Evolutionary conservation across 129 eudicot species (phyloP).

Genomic region (Tanacetum coccineum): DNA sequence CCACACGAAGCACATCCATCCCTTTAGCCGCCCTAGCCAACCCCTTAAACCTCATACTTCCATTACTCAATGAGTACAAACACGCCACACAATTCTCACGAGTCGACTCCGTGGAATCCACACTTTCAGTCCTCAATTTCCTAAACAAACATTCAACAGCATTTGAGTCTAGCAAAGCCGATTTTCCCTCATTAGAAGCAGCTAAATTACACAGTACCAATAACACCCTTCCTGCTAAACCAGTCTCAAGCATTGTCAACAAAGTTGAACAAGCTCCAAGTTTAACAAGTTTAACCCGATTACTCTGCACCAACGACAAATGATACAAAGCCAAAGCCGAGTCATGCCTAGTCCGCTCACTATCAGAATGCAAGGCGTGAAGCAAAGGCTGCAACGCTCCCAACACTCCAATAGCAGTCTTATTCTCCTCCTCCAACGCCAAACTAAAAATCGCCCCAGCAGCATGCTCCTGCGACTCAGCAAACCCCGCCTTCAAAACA

Average conservation of each 20-base stretch:
- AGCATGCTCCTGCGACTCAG: conserved; percentile 78
- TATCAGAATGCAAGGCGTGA: conserved; percentile 64
- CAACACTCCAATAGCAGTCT: conserved; percentile 81
- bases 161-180: conserved; percentile 69
- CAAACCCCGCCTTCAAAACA: conserved; percentile 52
- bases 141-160: conserved; percentile 70
- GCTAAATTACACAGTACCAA: conserved; percentile 83
- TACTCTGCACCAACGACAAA: conserved; percentile 57
- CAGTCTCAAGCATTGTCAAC: conserved; percentile 46
- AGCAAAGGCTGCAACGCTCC: conserved; percentile 84
- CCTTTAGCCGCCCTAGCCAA: conserved; percentile 71
- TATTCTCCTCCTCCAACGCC: conserved; percentile 73
- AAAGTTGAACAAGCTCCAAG: conserved; percentile 58
- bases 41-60: conserved; percentile 89
- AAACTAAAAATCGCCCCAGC: conserved; percentile 89
- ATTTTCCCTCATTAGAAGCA: conserved; percentile 61
- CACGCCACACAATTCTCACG: conserved; percentile 86
- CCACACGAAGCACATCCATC: conserved; percentile 65
- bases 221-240: conserved; percentile 59
- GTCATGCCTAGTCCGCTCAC: conserved; percentile 75
- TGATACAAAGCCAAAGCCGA: conserved; percentile 81
- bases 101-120: conserved; percentile 53
- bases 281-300: conserved; percentile 66
- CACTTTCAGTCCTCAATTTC: conserved; percentile 41
- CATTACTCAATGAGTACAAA: conserved; percentile 72